Base-by-base conservation (phyloP, 495 filamentous ascomycete species). In the Podospora comata region DNA sequence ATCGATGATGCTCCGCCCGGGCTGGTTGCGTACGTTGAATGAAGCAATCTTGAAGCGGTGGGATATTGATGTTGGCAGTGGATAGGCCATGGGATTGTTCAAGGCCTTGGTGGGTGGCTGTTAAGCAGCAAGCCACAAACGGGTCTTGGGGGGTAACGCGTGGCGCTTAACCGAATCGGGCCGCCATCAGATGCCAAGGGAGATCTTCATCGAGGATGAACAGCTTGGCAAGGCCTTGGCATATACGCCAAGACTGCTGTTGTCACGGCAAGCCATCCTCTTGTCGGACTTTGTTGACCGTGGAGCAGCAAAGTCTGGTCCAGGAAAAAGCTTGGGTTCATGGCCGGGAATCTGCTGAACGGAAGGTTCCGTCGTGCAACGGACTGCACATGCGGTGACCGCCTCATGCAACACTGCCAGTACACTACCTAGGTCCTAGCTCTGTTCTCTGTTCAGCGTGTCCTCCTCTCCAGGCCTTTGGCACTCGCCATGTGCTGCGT, bases 141-240 rank as follows among this genome's bases (percentile, higher is more conserved):
- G 56, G 56, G 56, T n/a, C 56, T n/a, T 63, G 61, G 28, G 13
- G 61, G 18, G 5, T 18, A 55, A 63, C 34, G 39, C 27, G 60
- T 67, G 59, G 48, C 56, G 58, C 53, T 62, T 63, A 67, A 57
- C 65, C 70, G 64, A 69, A 69, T 70, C 70, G 70, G 67, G 67
- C 67, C 67, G 64, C 5, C 44, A 62, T 64, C 26, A 56, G 70
- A 67, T 69, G 70, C 70, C 70, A 62, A 72, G 70, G 39, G 69
- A n/a, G 70, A 72, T 72, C 70, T 69, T 57, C 70, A 59, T 66
- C 64, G 64, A 67, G 70, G 67, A 72, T 69, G 63, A 32, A 23
- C 67, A 34, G 32, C 70, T 72, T 72, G 70, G 70, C 70, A 59
- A 59, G 56, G 56, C 56, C 56, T 23, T 23, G 60, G 26, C 60